A percentile compares a stretch with the other conserved stretches of the same genome.
Evolutionary conservation across 1,139 yeast genomes (phyloP).

Genomic region (Blastobotrys proliferans): DNA sequence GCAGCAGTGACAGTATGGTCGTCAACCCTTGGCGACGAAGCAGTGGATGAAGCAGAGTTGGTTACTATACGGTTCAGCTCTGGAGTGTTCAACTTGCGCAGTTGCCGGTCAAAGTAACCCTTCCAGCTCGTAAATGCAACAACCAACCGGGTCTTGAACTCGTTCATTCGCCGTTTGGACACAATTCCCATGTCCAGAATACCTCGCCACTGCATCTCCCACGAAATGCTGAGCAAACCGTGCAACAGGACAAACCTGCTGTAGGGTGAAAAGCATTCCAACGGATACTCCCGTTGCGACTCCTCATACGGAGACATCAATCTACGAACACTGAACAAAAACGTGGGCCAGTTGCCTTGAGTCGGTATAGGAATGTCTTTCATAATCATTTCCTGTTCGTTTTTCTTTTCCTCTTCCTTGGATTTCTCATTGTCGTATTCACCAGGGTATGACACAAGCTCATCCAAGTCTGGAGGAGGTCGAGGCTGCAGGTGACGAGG

Average conservation of each 20-base stretch:
- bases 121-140: slow-evolving; percentile 40
- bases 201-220: slow-evolving; percentile 38
- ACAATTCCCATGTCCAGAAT: slow-evolving; percentile 36
- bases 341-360: slow-evolving; percentile 41
- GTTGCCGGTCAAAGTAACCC: slow-evolving; percentile 39
- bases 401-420: not conserved
- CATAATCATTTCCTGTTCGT: slow-evolving; percentile 7
- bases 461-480: slow-evolving; percentile 18
- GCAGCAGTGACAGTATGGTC: slow-evolving; percentile 8
- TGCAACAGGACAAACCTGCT: slow-evolving; percentile 40
- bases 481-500: slow-evolving; percentile 33
- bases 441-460: slow-evolving; percentile 4
- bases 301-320: slow-evolving; percentile 38
- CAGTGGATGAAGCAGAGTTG: slow-evolving; percentile 9
- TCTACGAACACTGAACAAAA: slow-evolving; percentile 38
- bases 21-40: slow-evolving; percentile 12
- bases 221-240: slow-evolving; percentile 39
- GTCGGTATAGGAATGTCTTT: slow-evolving; percentile 14
- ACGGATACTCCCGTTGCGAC: slow-evolving; percentile 36
- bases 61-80: slow-evolving; percentile 16
- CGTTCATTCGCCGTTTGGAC: slow-evolving; percentile 30
- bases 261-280: slow-evolving; percentile 41
- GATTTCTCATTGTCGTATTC: not conserved
- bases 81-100: slow-evolving; percentile 14
- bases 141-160: slow-evolving; percentile 34